These are phyloP conservation scores for Hysterangium stoloniferum DNA, from an alignment of 768 basidiomycete species.

Conservation along the genomic window DNA sequence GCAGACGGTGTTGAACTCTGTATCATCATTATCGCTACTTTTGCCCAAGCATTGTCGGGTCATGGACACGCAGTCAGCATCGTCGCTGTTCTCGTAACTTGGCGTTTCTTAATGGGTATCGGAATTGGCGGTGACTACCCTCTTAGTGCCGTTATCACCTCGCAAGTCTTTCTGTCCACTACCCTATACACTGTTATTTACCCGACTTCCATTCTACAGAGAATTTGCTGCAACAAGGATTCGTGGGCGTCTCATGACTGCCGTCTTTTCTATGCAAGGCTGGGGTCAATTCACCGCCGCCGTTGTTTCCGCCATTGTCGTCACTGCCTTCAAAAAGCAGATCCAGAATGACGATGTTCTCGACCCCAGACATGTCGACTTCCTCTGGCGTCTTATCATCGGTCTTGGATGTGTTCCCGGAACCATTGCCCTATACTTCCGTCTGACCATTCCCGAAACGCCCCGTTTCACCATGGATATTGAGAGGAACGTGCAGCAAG, in stretches of 20 bases:
- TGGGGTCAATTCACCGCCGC: slow-evolving; percentile 67
- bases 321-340: slow-evolving; percentile 57
- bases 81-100: slow-evolving; percentile 70
- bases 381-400: slow-evolving; percentile 81
- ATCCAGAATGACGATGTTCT: slow-evolving; percentile 39
- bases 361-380: slow-evolving; percentile 49
- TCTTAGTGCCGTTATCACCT: slow-evolving; percentile 76
- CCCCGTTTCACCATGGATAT: slow-evolving; percentile 92
- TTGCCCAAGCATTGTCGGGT: slow-evolving; percentile 73
- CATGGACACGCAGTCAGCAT: slow-evolving; percentile 58
- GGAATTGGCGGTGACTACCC: slow-evolving; percentile 92
- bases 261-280: slow-evolving; percentile 79
- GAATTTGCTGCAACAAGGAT: slow-evolving; percentile 76
- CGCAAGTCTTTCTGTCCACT: slow-evolving; percentile 19
- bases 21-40: slow-evolving; percentile 75
- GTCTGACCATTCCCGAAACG: slow-evolving; percentile 87
- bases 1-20: slow-evolving; percentile 67
- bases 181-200: background rate
- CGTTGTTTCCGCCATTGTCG: slow-evolving; percentile 55
- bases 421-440: slow-evolving; percentile 79
- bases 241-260: slow-evolving; percentile 84
- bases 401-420: slow-evolving; percentile 83
- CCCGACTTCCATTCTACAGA: slow-evolving; percentile 9
- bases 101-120: slow-evolving; percentile 79
- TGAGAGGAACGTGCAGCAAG: slow-evolving; percentile 74